Evolutionary conservation across 257 asterid species (phyloP), one percentile per base, ranked within the genome.

Genomic region (Linderniella brevidens): DNA sequence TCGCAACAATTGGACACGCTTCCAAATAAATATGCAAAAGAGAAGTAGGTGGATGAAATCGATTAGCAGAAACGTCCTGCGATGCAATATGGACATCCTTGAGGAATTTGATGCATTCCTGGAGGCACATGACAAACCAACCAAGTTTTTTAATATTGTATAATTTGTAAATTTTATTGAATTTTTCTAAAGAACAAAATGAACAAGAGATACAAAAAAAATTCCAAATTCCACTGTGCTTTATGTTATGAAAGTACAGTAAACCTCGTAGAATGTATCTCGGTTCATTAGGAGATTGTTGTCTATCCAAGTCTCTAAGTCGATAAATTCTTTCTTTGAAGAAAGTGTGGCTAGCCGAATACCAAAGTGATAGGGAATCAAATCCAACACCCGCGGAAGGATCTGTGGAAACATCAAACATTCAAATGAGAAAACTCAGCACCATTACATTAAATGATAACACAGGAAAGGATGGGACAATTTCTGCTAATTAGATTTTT

Each of bases 101-200:
- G 5, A 90, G 58, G 67, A 85, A 86, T 68, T 59, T 75, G 55
- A 90, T 59, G 69, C 96, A 90, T 68, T 79, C 99, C 99, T 90
- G 77, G 50, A 60, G 56, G 62, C 53, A 64, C 38, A 11, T 25
- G 3, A 7, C 13, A 40, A 8, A 6, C 32, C 32, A 6, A 6
- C 32, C 6, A 6, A 25, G 32, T 2, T 25, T 25, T 25, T 25
- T 25, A 25, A 6, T 25, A 25, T 6, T 25, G 32, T 25, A 25
- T 25, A 25, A 25, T 25, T 2, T 25, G 6, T 25, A 25, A 3
- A 25, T 25, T 25, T 25, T 25, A 25, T 25, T 25, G 32, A 25
- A 6, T 25, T 25, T 3, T 25, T 2, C 32, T 6, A 2, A 25
- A 25, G 32, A 25, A 3, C 32, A 25, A 25, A 25, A 25, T 25